phyloP scores from a whole-genome alignment of 1,284 basidiomycete genomes.

The Rhodotorula mucilaginosa region DNA sequence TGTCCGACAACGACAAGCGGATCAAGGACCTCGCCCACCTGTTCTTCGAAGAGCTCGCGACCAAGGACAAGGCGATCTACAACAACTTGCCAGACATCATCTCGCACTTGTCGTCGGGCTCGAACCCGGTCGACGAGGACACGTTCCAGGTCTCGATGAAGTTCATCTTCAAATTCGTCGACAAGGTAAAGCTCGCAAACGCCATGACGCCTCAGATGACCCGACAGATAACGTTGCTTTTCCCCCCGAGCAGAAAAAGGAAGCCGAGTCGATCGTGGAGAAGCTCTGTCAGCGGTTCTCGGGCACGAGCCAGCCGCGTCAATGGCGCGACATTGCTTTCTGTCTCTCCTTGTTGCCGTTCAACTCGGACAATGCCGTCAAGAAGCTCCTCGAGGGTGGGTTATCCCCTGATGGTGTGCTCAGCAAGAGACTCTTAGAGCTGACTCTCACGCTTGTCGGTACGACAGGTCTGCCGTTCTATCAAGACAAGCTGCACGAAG shows the following conservation, averaged over 20 bases:
- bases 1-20: conserved; percentile 86
- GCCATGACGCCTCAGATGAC: not conserved
- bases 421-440: accelerated
- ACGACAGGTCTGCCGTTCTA: conserved; percentile 66
- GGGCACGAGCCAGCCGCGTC: conserved; percentile 78
- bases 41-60: conserved; percentile 94
- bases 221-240: not conserved
- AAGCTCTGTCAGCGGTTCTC: conserved; percentile 94
- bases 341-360: conserved; percentile 91
- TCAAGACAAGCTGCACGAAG: conserved; percentile 91
- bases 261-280: conserved; percentile 85
- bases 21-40: conserved; percentile 91
- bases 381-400: conserved; percentile 86
- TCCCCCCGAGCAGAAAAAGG: conserved; percentile 73
- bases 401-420: not conserved
- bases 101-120: conserved; percentile 86
- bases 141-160: conserved; percentile 88
- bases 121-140: conserved; percentile 90
- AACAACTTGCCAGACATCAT: conserved; percentile 98
- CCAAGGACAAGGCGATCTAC: conserved; percentile 97
- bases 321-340: conserved; percentile 97
- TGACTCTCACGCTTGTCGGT: no score
- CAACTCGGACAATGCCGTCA: conserved; percentile 93
- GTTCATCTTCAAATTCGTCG: conserved; percentile 95
- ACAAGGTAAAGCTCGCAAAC: conserved; percentile 63